Evolutionary conservation across 306 rosid genomes (phyloP), one percentile per base, ranked within the genome.

Genomic region (Trifolium repens): DNA sequence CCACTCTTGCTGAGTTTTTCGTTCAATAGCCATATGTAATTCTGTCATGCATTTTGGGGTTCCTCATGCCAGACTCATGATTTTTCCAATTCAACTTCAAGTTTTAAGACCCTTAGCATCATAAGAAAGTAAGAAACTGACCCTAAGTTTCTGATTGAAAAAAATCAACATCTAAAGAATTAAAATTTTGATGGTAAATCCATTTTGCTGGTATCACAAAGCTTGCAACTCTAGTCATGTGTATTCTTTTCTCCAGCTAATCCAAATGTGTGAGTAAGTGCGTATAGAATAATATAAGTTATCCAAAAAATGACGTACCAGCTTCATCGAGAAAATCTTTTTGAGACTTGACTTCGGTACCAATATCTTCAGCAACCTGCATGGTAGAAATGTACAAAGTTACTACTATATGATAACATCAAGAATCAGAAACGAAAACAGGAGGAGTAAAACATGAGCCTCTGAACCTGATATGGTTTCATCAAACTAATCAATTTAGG

Each of bases 301-400:
- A 44, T 66, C 59, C 7, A 67, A 22, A 9, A 34, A 55, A 83
- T 49, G 37, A 19, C 14, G 34, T 89, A 91, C 98, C 98, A 94
- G 84, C 78, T 22, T 85, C 83, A 82, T 80, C 86, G 57, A 94
- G 84, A 84, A 94, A 88, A 71, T 85, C 88, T 47, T 83, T 87
- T 62, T 94, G 91, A 62, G 53, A 79, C 67, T 74, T 94, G 43
- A 88, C 96, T 88, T 90, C 97, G 30, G 87, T 67, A 16, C 92
- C 93, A 37, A 94, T 94, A 61, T 88, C 96, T 77, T 90, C 87
- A 50, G 98, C 98, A 74, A 94, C 94, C 98, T 94, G 93, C 85
- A 74, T 83, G 71, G 22, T 76, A 79, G 42, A 44, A 70, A 80
- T 5, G 43, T 22, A 50, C 60, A 34, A 50, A 58, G 43, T 44